Conservation (phyloP, 2,329 filamentous ascomycete species). For the Cadophora gregata region DNA sequence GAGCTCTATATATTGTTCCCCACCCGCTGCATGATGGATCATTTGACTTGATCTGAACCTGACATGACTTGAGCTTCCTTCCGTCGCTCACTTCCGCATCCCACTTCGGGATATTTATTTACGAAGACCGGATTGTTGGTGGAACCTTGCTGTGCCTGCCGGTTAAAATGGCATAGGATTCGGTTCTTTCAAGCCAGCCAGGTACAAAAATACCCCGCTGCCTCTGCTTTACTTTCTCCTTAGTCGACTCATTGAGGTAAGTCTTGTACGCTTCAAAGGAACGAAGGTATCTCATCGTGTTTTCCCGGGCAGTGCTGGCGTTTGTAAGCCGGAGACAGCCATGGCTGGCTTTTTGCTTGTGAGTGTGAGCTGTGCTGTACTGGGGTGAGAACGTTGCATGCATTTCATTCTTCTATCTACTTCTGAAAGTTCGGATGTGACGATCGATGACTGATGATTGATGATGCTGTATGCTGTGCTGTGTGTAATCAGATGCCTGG, state of each 20-base stretch:
- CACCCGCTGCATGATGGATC: conserved; percentile 6
- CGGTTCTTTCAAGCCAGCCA: background rate
- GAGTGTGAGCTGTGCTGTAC: background rate
- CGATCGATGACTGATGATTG: background rate
- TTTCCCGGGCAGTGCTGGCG: conserved; percentile 15
- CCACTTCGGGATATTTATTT: background rate
- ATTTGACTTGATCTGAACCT: conserved; percentile 1
- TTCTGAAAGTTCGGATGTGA: conserved; percentile 4
- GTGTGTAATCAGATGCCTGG: conserved; percentile 22
- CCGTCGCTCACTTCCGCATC: conserved; percentile 6
- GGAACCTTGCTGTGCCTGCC: background rate
- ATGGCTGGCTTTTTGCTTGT: background rate
- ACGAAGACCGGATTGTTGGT: background rate
- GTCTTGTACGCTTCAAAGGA: background rate
- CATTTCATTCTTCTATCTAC: conserved; percentile 4
- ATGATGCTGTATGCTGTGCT: conserved; percentile 6
- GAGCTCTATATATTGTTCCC: conserved; percentile 1
- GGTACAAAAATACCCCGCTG: conserved; percentile 2
- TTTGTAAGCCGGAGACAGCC: conserved; percentile 9
- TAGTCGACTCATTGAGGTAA: background rate
- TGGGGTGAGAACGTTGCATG: conserved; percentile 4
- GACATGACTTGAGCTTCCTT: background rate
- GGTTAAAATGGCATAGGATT: background rate
- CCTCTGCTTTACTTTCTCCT: background rate
- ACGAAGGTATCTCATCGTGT: background rate